Base-by-base conservation (phyloP, 305 asterid genomes). In the Solanum aculeatissimum region DNA sequence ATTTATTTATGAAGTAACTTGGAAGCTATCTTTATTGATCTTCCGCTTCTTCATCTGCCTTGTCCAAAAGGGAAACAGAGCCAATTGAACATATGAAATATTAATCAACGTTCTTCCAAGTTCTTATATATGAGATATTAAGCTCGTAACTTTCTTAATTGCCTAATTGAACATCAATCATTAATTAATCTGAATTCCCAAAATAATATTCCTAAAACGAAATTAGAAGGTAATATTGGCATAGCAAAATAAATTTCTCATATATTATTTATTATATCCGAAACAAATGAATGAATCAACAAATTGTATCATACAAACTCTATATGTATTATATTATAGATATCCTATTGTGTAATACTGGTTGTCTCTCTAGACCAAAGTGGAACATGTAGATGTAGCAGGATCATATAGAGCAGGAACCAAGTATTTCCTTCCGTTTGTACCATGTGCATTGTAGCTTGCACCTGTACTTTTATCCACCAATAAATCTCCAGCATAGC, bases 361-460 rank as follows among this genome's bases (percentile, higher is more conserved):
- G 1, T 21, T 4, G 29, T 53, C 12, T 75, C 19, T 19, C 81
- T 83, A 86, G 32, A 88, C 82, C n/a, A 88, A 15, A 18, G 90
- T 86, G 0, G 89, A 88, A 43, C 90, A 88, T 27, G 86, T 19
- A 5, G 82, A 47, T 5, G 86, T 81, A 19, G 74, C 55, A 4
- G 86, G 89, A 66, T 88, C 86, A 49, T 84, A 84, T 7, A 88
- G 0, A 13, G 89, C 85, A 0, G 90, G 90, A 57, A 88, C 62
- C 55, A 88, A 74, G 32, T 86, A 84, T 21, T 86, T 88, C 60
- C 90, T 68, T 60, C 87, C 90, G 3, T 83, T 68, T 9, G 82
- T 47, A 72, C 90, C 89, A 7, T 57, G 58, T 16, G 89, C 89
- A 62, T 84, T 88, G 60, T 89, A 89, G 85, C 91, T 89, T 16